Base-by-base conservation (phyloP, 2,329 filamentous ascomycete genomes). In the Alternaria solani region DNA sequence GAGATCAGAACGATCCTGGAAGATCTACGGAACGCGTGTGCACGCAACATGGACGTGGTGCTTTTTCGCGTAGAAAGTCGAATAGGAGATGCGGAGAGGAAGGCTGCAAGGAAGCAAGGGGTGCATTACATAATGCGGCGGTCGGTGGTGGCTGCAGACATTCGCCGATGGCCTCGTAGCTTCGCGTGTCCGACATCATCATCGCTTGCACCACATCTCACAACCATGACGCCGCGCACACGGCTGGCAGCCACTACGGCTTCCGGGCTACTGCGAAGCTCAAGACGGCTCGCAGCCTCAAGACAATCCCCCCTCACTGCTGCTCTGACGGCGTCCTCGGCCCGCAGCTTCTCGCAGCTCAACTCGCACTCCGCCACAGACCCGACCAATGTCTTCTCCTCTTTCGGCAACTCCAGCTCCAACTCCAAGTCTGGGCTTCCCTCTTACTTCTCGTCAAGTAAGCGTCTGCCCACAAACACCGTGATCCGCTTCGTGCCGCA, bases 401-500 rank as follows among this genome's bases (percentile, higher is more conserved):
- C 69, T 11, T 43, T 74, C 18, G 67, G 72, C 44, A 36, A 12
- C 32, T 14, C 12, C 32, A 71, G 32, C 32, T 14, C 12, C 32
- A 71, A 66, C 57, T 69, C 72, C 3, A 63, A 66, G 38, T 36
- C 59, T 55, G 72, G 83, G 4, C 86, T 90, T 36, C 86, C 89
- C 7, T 89, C 91, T n/a, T 96, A 96, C 81, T 96, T 96, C 80
- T 90, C 91, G 76, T 73, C 74, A 34, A 86, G 84, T 46, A 81
- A 83, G 44, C 80, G 84, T 23, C 85, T 97, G 53, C 95, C 95
- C 28, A 92, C 94, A 69, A 99, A 99, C 81, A 99, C 95, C 4
- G 85, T 99, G 64, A 85, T 99, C 72, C 92, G 94, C 62, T 99
- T 98, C 81, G 95, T 99, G 42, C 95, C 95, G n/a, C 95, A 99